These are phyloP conservation scores for Saprolegnia diclina DNA, from an alignment of 352 stramenopile species.

Conservation along the genomic window DNA sequence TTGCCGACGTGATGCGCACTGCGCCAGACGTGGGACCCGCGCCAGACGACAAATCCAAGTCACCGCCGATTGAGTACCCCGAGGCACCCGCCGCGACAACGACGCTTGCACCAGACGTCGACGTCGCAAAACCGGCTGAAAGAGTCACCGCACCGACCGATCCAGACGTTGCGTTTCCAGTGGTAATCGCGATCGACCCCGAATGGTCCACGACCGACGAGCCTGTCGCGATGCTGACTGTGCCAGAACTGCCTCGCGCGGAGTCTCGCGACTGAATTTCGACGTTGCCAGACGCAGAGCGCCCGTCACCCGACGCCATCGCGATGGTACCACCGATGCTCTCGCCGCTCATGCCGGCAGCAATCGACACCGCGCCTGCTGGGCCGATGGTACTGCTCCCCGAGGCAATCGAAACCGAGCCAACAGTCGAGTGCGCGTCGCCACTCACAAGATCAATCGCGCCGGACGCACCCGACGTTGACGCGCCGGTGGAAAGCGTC, in stretches of 20 bases:
- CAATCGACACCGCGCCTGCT: not conserved
- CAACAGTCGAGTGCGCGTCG: not conserved
- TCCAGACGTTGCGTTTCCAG: not conserved
- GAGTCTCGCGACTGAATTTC: not conserved
- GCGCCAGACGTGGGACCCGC: not conserved
- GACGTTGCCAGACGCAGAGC: not conserved
- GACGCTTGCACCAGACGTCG: not conserved
- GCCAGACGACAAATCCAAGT: slow-evolving; percentile 8
- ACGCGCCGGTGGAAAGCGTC: not conserved
- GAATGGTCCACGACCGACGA: not conserved
- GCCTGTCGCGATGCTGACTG: not conserved
- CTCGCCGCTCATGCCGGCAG: not conserved
- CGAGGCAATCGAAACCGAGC: not conserved
- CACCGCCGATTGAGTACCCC: not conserved
- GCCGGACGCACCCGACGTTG: not conserved
- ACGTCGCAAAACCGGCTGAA: not conserved
- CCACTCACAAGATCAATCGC: not conserved
- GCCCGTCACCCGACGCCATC: not conserved
- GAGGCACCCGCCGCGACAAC: not conserved
- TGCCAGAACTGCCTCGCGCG: not conserved
- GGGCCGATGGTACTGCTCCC: not conserved
- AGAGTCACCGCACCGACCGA: not conserved
- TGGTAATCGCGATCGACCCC: not conserved
- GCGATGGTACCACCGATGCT: slow-evolving; percentile 2
- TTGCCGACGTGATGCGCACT: too few relatives aligned